phyloP scores from a whole-genome alignment of 164 flowering plant species.

The Chimonanthus salicifolius region DNA sequence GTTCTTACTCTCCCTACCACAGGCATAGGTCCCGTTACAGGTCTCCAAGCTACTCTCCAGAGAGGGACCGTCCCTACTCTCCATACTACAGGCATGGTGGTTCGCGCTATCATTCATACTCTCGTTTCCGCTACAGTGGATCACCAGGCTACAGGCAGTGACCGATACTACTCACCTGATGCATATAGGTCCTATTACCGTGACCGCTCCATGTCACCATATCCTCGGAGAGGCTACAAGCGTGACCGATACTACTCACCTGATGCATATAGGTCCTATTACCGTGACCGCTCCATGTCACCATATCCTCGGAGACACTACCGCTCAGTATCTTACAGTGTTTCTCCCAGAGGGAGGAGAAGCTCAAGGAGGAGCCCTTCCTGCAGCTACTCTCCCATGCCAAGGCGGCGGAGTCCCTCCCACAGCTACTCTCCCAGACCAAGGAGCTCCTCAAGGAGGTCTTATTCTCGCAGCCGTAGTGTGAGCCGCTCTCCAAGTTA shows the following conservation, averaged over 20 bases:
- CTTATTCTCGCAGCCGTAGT: slow-evolving; percentile 6
- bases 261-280: background rate
- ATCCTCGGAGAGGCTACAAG: slow-evolving; percentile 1
- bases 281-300: background rate
- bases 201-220: slow-evolving; percentile 2
- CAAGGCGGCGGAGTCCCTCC: background rate
- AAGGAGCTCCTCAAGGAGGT: slow-evolving; percentile 1
- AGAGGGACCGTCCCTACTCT: background rate
- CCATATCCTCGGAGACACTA: slow-evolving; percentile 4
- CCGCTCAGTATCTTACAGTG: background rate
- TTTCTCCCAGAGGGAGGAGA: background rate
- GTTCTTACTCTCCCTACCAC: background rate
- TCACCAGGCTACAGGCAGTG: background rate
- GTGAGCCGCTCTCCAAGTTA: background rate
- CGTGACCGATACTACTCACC: slow-evolving; percentile 5
- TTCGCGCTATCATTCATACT: background rate
- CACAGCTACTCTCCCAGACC: background rate
- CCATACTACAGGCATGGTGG: background rate
- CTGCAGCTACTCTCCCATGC: background rate
- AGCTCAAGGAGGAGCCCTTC: background rate
- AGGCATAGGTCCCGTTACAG: background rate
- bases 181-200: background rate
- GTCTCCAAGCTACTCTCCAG: background rate
- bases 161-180: background rate
- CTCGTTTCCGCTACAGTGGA: background rate